Conservation (phyloP, 129 eudicot species). For the Ambrosia artemisiifolia region DNA sequence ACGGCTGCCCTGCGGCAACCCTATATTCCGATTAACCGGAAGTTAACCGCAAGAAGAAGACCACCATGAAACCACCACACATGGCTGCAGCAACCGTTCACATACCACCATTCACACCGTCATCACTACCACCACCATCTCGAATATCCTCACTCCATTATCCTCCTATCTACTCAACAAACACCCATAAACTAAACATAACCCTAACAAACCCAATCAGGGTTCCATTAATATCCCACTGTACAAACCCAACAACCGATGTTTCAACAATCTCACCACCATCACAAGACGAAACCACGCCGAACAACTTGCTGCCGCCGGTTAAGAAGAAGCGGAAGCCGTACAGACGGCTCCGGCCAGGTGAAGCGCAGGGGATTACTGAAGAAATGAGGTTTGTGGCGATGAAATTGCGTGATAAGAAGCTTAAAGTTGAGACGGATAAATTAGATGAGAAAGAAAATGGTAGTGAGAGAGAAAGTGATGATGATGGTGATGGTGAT, state of each 20-base stretch:
- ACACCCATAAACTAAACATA: neutral
- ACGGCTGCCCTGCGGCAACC: neutral
- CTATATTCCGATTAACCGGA: slow-evolving; percentile 26
- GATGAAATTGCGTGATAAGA: slow-evolving; percentile 62
- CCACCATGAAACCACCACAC: slow-evolving; percentile 13
- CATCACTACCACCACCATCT: slow-evolving; percentile 11
- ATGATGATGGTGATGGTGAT: slow-evolving; percentile 1
- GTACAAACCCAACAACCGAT: slow-evolving; percentile 21
- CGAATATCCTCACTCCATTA: neutral
- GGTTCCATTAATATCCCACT: slow-evolving; percentile 18
- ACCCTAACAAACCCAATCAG: slow-evolving; percentile 12
- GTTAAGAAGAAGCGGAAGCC: slow-evolving; percentile 39
- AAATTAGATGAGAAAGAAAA: neutral
- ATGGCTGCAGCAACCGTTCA: slow-evolving; percentile 22
- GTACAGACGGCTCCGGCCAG: slow-evolving; percentile 70
- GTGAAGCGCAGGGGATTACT: slow-evolving; percentile 70
- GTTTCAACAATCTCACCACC: neutral
- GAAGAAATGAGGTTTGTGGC: slow-evolving; percentile 98
- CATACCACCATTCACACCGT: slow-evolving; percentile 18
- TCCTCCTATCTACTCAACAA: slow-evolving; percentile 11
- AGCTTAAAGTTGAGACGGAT: slow-evolving; percentile 16
- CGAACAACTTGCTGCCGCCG: slow-evolving; percentile 32
- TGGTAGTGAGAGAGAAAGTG: neutral
- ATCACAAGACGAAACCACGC: slow-evolving; percentile 2
- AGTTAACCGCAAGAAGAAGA: neutral